Evolutionary conservation across 345 rosid species (phyloP).

Genomic region (Punica granatum): DNA sequence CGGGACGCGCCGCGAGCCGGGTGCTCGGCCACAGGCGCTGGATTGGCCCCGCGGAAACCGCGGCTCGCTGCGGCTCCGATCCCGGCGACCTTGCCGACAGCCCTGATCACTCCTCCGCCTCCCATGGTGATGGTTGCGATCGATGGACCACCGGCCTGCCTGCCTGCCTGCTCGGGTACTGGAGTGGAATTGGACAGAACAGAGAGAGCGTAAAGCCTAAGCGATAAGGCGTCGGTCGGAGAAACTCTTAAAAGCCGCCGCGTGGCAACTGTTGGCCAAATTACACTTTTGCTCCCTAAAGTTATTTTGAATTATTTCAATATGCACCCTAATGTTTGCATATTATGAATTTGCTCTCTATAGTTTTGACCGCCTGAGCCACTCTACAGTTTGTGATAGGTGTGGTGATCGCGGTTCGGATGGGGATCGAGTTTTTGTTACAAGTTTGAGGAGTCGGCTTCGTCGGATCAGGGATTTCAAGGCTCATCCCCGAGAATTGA

Average conservation of each 20-base stretch:
- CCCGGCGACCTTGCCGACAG: conserved; percentile 8
- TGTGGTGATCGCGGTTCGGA: no score
- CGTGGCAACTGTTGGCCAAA: neutral
- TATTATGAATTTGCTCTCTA: neutral
- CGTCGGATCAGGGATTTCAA: no score
- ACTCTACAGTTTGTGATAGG: no score
- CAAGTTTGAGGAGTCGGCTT: no score
- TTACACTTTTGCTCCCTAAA: neutral
- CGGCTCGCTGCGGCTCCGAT: conserved; percentile 6
- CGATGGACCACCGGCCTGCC: neutral
- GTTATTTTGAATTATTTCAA: neutral
- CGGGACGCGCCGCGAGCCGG: conserved; percentile 2
- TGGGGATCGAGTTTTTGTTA: no score
- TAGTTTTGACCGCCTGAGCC: no score
- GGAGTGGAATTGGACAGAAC: neutral
- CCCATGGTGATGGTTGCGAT: neutral
- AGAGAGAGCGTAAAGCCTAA: neutral
- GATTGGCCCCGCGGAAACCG: neutral
- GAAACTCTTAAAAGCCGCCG: neutral
- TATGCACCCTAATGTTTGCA: neutral
- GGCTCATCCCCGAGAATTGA: no score
- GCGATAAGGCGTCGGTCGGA: neutral
- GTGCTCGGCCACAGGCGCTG: conserved; percentile 3
- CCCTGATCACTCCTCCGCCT: conserved; percentile 7
- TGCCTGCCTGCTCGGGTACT: neutral